Base-by-base conservation (phyloP, 306 rosid genomes). In the Glycyrrhiza uralensis region DNA sequence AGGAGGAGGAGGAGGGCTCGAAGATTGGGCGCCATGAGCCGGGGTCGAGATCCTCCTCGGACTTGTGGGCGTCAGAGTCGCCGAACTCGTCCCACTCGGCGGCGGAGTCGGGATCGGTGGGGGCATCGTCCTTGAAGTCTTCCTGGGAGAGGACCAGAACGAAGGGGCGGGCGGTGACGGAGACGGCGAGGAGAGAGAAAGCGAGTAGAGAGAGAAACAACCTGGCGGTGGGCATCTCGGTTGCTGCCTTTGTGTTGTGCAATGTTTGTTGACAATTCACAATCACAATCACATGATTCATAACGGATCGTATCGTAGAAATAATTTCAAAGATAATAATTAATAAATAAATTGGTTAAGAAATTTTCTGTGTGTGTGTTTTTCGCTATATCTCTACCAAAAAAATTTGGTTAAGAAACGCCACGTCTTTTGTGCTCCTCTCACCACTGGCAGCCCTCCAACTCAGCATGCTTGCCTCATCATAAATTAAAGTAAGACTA, bases 1-100 rank as follows among this genome's bases (percentile, higher is more conserved):
- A n/a, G n/a, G n/a, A n/a, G 2, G 65, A 30, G 23, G 79, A 0
- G 7, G 87, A 77, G 9, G 89, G 87, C 57, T 94, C 99, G 71
- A 94, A 91, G 65, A 94, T 81, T 18, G 89, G 91, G 66, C 97
- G 90, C 99, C 99, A 94, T 15, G 97, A 85, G 2, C 95, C 97
- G 4, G 96, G 97, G 75, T 94, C 96, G 22, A 91, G 96, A 75
- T 89, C 95, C 24, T 83, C 89, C 7, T 85, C 96, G 14, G 99
- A 85, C 64, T 84, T 87, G 59, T 80, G 81, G 4, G 77, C 38
- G 58, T 83, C 92, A 6, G 95, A 83, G 41, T 88, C 95, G 17
- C 93, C 91, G 71, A 94, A 88, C 66, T 91, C 99, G 56, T 94
- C 99, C 99, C 96, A 94, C 64, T 94, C 97, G 46, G 86, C 71